Base-by-base conservation (phyloP, 1,139 yeast genomes). In the Yamadazyma dendronema region DNA sequence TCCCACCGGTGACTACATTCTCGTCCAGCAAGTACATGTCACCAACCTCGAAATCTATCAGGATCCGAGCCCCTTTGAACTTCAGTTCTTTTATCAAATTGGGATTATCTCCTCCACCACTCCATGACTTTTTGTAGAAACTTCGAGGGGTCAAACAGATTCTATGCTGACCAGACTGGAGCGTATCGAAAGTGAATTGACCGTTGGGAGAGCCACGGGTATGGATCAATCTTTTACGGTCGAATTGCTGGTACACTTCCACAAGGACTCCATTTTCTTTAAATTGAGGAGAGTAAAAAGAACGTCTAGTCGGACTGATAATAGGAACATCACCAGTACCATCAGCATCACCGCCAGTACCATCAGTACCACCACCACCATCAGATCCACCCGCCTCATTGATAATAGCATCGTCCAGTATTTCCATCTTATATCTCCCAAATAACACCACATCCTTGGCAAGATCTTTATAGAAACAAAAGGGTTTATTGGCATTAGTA, bases 81-180 rank as follows among this genome's bases (percentile, higher is more conserved):
- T 79, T 42, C 79, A 80, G 46, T 34, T 59, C 65, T 26, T 38
- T 36, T 2, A 45, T 29, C 2, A 46, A 40, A 8, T 33, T 17
- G 5, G 49, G 47, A 34, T 47, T 45, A 14, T 35, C 24, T 9
- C 39, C 37, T 12, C 45, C 42, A 6, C 47, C 49, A 13, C 48
- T 50, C 12, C 41, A 34, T 62, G 60, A 56, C 28, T 42, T 47
- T 30, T 41, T 46, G 33, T 41, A 47, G 38, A 74, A 74, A 26
- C 78, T 69, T 46, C 77, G 73, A 4, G 88, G 84, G 40, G 81
- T 79, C 50, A 83, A 68, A 60, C 94, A 84, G 34, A 84, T 72
- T 50, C 77, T 66, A 62, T 84, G 92, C 53, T 81, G 86, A 31
- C 94, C 94, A 25, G 80, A 68, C 34, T 79, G 88, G 34, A 79